These are phyloP conservation scores for Saturnispora hagleri DNA, from an alignment of 805 yeast genomes.

Conservation along the genomic window DNA sequence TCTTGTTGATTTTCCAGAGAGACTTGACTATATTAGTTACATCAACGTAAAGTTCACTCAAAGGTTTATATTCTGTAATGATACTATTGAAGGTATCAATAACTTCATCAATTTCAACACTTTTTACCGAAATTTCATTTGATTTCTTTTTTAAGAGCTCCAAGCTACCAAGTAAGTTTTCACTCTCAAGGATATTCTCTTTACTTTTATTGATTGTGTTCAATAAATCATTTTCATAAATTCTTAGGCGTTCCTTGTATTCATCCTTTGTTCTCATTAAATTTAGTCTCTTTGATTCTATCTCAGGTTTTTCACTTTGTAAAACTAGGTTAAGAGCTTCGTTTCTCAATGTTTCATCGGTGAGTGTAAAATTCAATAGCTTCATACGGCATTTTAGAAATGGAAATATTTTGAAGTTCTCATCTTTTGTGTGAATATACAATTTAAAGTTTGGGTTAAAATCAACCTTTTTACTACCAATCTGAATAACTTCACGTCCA, in stretches of 20 bases:
- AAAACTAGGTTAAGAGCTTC: constrained; percentile 54
- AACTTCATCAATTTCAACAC: constrained; percentile 44
- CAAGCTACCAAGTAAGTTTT: constrained; percentile 46
- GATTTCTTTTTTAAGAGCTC: constrained; percentile 62
- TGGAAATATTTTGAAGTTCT: constrained; percentile 36
- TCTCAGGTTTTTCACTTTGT: constrained; percentile 50
- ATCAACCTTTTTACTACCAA: constrained; percentile 62
- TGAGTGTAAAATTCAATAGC: constrained; percentile 62
- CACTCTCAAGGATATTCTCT: constrained; percentile 62
- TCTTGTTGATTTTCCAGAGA: constrained; percentile 34
- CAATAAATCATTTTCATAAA: constrained; percentile 52
- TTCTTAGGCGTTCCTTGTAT: constrained; percentile 43
- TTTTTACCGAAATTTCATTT: constrained; percentile 39
- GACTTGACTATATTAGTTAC: constrained; percentile 40
- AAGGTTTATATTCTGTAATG: constrained; percentile 37
- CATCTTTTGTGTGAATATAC: constrained; percentile 52
- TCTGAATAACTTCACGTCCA: constrained; percentile 50
- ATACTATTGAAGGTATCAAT: constrained; percentile 45
- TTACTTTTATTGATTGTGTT: constrained; percentile 45
- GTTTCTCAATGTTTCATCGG: constrained; percentile 54
- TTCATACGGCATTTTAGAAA: constrained; percentile 56
- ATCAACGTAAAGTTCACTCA: constrained; percentile 47
- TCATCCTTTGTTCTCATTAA: constrained; percentile 49
- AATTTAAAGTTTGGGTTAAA: constrained; percentile 55
- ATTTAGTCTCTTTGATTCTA: constrained; percentile 48